Conservation (phyloP, 2,329 filamentous ascomycete genomes). For the Macrophomina phaseolina region DNA sequence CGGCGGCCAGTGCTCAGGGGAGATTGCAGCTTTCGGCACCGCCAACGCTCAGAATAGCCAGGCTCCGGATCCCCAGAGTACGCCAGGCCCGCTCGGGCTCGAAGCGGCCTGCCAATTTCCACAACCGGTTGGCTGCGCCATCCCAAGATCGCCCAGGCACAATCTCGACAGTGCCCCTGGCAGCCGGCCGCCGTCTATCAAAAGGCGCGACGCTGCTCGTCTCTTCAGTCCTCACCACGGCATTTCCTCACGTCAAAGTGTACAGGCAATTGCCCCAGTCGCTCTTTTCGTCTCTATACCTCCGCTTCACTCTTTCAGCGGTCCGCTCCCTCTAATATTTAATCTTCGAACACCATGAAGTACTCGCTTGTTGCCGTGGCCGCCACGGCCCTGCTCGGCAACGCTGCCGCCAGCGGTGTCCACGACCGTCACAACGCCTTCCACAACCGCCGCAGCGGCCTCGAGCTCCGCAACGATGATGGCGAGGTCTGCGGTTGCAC, state of each 20-base stretch:
- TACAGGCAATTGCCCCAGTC: slow-evolving; percentile 21
- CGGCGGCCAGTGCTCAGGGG: slow-evolving; percentile 20
- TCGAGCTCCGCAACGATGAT: slow-evolving; percentile 45
- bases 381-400: slow-evolving; percentile 56
- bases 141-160: slow-evolving; percentile 23
- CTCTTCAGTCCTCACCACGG: slow-evolving; percentile 13
- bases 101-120: slow-evolving; percentile 23
- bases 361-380: slow-evolving; percentile 69
- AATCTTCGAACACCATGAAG: slow-evolving; percentile 69
- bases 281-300: slow-evolving; percentile 29
- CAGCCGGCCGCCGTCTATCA: slow-evolving; percentile 15
- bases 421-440: slow-evolving; percentile 69
- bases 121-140: slow-evolving; percentile 14
- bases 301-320: slow-evolving; percentile 91
- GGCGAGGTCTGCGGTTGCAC: slow-evolving; percentile 69
- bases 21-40: slow-evolving; percentile 21
- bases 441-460: slow-evolving; percentile 57
- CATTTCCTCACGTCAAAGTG: slow-evolving; percentile 14
- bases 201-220: slow-evolving; percentile 14
- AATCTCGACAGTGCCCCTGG: slow-evolving; percentile 23
- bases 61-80: slow-evolving; percentile 23
- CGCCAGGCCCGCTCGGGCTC: slow-evolving; percentile 6
- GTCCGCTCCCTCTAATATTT: slow-evolving; percentile 65
- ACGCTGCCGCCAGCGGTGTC: slow-evolving; percentile 60
- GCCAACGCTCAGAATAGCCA: slow-evolving; percentile 16